A percentile compares a stretch with the other conserved stretches of the same genome.
Conservation (phyloP, 1,139 yeast genomes). For the Yamadazyma diddensiae region DNA sequence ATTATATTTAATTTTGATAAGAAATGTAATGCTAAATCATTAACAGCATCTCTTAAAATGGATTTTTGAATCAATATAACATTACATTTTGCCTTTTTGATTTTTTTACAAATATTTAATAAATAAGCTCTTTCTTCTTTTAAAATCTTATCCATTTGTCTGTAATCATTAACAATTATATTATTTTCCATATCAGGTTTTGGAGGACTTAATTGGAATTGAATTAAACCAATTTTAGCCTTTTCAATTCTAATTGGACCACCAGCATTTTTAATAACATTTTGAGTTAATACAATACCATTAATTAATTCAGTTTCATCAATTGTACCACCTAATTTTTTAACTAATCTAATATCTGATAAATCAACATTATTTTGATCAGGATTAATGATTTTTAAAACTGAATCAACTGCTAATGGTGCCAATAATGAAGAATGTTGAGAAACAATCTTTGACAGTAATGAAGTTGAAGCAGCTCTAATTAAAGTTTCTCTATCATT, state of each 20-base stretch:
- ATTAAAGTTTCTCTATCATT: constrained; percentile 77
- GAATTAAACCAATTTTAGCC: constrained; percentile 88
- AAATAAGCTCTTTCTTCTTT: constrained; percentile 96
- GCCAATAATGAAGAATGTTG: constrained; percentile 84
- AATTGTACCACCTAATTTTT: constrained; percentile 95
- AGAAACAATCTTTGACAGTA: constrained; percentile 91
- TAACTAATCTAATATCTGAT: constrained; percentile 81
- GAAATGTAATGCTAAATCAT: constrained; percentile 93
- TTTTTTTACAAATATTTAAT: constrained; percentile 90
- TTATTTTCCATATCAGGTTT: constrained; percentile 98
- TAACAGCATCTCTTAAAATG: constrained; percentile 94
- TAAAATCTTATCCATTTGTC: constrained; percentile 98
- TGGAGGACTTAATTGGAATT: constrained; percentile 97
- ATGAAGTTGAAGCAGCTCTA: constrained; percentile 91
- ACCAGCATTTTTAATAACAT: constrained; percentile 84
- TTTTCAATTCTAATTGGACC: constrained; percentile 96
- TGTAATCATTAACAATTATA: constrained; percentile 93
- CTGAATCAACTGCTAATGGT: constrained; percentile 94
- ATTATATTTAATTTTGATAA: constrained; percentile 86
- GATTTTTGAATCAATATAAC: constrained; percentile 92
- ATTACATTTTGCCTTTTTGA: constrained; percentile 95
- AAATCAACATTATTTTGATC: constrained; percentile 67
- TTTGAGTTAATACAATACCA: constrained; percentile 92
- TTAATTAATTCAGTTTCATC: constrained; percentile 93
- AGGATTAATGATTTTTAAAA: constrained; percentile 67